phyloP scores from a whole-genome alignment of 352 stramenopile genomes.

The Phytophthora meadii region DNA sequence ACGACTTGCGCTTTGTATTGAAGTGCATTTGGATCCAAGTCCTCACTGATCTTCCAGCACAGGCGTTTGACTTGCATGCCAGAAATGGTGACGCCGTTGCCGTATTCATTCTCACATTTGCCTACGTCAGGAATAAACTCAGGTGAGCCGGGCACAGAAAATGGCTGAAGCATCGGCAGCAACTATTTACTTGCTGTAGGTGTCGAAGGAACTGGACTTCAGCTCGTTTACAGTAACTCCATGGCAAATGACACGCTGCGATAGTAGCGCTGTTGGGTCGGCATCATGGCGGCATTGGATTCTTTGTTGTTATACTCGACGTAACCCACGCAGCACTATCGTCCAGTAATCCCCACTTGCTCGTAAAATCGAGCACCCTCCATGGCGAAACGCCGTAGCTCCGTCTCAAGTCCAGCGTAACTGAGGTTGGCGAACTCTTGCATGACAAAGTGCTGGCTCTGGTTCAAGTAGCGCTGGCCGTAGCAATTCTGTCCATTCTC shows the following conservation, averaged over 20 bases:
- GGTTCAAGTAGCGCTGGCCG: slow-evolving; percentile 42
- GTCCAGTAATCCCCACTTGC: slow-evolving; percentile 22
- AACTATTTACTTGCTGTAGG: too few species aligned
- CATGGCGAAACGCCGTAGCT: slow-evolving; percentile 41
- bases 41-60: neutral
- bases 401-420: slow-evolving; percentile 39
- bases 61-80: slow-evolving; percentile 4
- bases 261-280: too few species aligned
- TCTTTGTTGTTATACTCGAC: neutral
- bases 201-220: too few species aligned
- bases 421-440: slow-evolving; percentile 41
- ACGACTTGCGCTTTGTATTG: neutral
- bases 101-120: neutral
- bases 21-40: neutral
- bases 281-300: neutral
- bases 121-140: neutral
- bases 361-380: slow-evolving; percentile 39
- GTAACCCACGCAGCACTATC: slow-evolving; percentile 1
- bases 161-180: neutral
- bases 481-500: slow-evolving; percentile 64
- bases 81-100: neutral
- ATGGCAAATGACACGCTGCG: too few species aligned
- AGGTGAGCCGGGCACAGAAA: slow-evolving; percentile 1
- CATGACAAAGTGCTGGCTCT: slow-evolving; percentile 44
- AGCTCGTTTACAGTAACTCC: too few species aligned